Evolutionary conservation across 2,329 filamentous ascomycete genomes (phyloP).

Genomic region (Nigrograna mackinnonii): DNA sequence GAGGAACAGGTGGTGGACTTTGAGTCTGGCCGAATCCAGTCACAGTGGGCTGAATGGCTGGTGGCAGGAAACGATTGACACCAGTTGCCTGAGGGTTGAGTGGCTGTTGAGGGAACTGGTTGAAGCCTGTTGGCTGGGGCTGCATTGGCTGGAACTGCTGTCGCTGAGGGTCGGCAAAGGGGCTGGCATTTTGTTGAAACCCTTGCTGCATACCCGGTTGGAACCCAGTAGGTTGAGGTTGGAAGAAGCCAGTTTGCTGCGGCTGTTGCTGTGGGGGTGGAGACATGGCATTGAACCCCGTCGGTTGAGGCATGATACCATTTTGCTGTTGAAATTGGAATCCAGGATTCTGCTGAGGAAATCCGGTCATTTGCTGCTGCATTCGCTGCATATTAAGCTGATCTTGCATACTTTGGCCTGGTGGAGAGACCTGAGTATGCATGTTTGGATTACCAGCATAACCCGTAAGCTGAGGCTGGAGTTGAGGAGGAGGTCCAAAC

Average conservation of each 20-base stretch:
- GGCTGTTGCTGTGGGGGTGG: constrained; percentile 49
- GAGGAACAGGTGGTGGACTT: constrained; percentile 61
- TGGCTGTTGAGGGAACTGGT: constrained; percentile 35
- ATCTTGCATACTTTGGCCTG: constrained; percentile 77
- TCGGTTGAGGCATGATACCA: constrained; percentile 42
- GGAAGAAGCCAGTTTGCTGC: constrained; percentile 45
- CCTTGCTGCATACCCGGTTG: constrained; percentile 51
- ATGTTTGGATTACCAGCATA: constrained; percentile 52
- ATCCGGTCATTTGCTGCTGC: constrained; percentile 45
- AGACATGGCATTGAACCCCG: constrained; percentile 35
- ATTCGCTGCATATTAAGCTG: constrained; percentile 54
- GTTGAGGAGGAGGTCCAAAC: constrained; percentile 70
- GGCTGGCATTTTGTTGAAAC: constrained; percentile 55
- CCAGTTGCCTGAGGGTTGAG: constrained; percentile 59
- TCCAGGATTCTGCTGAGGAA: constrained; percentile 37
- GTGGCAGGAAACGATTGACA: constrained; percentile 51
- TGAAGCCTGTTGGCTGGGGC: constrained; percentile 44
- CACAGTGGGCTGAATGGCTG: constrained; percentile 56
- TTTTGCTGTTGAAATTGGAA: constrained; percentile 35
- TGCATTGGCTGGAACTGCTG: constrained; percentile 44
- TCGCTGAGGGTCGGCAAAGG: constrained; percentile 58
- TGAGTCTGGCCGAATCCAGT: constrained; percentile 54
- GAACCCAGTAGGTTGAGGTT: constrained; percentile 47
- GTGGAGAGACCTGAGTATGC: constrained; percentile 67
- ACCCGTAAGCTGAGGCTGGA: constrained; percentile 87